Evolutionary conservation across 1,284 basidiomycete species (phyloP).

Genomic region (Mycosarcoma maydis): DNA sequence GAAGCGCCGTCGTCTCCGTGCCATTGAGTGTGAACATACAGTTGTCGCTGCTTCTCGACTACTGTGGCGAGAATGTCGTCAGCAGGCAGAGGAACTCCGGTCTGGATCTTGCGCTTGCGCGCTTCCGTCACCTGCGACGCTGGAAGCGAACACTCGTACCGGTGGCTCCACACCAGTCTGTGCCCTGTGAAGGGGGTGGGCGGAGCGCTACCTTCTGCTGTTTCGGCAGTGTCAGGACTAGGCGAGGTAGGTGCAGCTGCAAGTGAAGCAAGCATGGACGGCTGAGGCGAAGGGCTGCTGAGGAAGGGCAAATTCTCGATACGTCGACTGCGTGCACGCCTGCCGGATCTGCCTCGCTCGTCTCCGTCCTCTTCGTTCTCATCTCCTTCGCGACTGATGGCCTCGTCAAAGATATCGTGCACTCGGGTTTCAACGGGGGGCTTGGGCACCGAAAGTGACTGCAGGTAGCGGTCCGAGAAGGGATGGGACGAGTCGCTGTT

Average conservation of each 20-base stretch:
- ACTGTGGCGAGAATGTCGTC: constrained; percentile 30
- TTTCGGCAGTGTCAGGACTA: too few species aligned
- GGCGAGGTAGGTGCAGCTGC: too few species aligned
- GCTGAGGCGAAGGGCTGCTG: constrained; percentile 35
- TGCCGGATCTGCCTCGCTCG: constrained; percentile 26
- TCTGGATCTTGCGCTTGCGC: constrained; percentile 40
- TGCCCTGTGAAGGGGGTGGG: constrained; percentile 36
- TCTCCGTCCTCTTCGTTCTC: constrained; percentile 33
- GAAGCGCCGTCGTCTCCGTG: constrained; percentile 32
- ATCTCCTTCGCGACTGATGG: constrained; percentile 23
- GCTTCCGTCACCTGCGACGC: constrained; percentile 15
- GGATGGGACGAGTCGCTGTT: constrained; percentile 20
- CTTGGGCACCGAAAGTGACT: constrained; percentile 23
- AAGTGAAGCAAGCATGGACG: constrained; percentile 11
- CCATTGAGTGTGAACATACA: constrained; percentile 42
- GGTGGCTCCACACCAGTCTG: constrained; percentile 38
- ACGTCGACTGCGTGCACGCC: constrained; percentile 45
- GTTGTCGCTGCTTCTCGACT: constrained; percentile 41
- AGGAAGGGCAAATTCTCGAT: constrained; percentile 50
- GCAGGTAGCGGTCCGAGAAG: constrained; percentile 39
- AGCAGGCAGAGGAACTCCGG: constrained; percentile 14
- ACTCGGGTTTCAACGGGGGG: constrained; percentile 24
- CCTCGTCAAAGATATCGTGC: constrained; percentile 43
- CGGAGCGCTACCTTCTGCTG: constrained; percentile 13
- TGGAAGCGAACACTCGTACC: constrained; percentile 30